phyloP scores from a whole-genome alignment of 129 eudicot species.

The Tagetes erecta region DNA sequence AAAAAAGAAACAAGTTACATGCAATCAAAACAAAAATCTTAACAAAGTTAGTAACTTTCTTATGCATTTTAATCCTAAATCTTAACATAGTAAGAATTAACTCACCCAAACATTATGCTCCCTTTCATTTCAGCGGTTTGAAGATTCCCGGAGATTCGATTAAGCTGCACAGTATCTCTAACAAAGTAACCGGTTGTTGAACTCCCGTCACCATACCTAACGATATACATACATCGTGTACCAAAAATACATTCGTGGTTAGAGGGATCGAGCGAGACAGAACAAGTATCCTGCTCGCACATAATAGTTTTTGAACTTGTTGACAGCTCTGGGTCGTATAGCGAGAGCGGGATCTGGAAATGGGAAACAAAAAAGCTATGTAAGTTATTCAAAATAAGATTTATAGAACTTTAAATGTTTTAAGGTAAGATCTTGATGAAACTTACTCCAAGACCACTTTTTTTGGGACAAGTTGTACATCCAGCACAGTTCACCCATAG shows the following conservation, averaged over 20 bases:
- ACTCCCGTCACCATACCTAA: constrained; percentile 94
- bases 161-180: constrained; percentile 49
- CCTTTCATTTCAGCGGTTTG: constrained; percentile 64
- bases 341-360: constrained; percentile 56
- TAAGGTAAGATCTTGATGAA: constrained; percentile 15
- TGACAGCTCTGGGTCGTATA: constrained; percentile 61
- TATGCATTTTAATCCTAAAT: not conserved
- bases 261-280: constrained; percentile 30
- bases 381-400: not conserved
- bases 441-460: constrained; percentile 69
- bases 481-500: constrained; percentile 86
- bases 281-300: constrained; percentile 73
- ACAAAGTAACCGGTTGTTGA: constrained; percentile 75
- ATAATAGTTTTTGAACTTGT: constrained; percentile 47
- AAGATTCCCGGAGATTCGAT: constrained; percentile 63
- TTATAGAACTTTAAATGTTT: not conserved
- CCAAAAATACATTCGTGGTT: constrained; percentile 57
- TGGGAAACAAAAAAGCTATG: not conserved
- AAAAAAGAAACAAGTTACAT: not conserved
- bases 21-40: not conserved
- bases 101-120: constrained; percentile 76
- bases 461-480: constrained; percentile 64
- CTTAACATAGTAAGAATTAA: not conserved
- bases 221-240: constrained; percentile 55
- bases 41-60: not conserved